Evolutionary conservation across 176 grass and related monocot genomes (phyloP).

Genomic region (Lolium multiflorum): DNA sequence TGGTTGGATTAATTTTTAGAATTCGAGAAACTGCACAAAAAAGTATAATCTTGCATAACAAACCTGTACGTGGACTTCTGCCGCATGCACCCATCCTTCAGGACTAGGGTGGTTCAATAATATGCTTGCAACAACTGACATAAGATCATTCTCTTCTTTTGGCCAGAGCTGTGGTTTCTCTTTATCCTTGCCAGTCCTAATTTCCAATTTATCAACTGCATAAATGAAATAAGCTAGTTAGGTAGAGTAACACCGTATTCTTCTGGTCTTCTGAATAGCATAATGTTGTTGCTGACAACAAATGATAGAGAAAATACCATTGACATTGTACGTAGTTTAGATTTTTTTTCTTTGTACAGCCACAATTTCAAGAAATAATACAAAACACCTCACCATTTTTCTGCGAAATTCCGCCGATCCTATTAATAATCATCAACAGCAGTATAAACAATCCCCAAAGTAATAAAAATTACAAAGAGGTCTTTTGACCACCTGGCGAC

Average conservation of each 20-base stretch:
- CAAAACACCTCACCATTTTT: background rate
- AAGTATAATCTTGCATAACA: constrained; percentile 36
- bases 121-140: constrained; percentile 46
- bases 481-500: too few relatives aligned
- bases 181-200: constrained; percentile 48
- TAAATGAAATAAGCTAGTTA: constrained; percentile 1
- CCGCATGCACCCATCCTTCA: constrained; percentile 54
- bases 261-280: background rate
- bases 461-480: too few relatives aligned
- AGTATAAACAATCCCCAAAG: too few relatives aligned
- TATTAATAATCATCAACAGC: too few relatives aligned
- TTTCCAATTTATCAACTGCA: constrained; percentile 45
- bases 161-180: constrained; percentile 43
- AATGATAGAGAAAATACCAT: constrained; percentile 3
- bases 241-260: background rate
- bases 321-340: background rate
- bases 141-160: constrained; percentile 68
- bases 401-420: too few relatives aligned
- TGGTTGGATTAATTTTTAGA: background rate
- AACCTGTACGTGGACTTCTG: constrained; percentile 67
- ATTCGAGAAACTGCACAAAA: constrained; percentile 1
- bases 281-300: constrained; percentile 5
- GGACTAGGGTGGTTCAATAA: constrained; percentile 43
- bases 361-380: background rate
- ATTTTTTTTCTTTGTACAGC: background rate